phyloP scores from a whole-genome alignment of 2,329 filamentous ascomycete genomes.

The Cryphonectria carpinicola region DNA sequence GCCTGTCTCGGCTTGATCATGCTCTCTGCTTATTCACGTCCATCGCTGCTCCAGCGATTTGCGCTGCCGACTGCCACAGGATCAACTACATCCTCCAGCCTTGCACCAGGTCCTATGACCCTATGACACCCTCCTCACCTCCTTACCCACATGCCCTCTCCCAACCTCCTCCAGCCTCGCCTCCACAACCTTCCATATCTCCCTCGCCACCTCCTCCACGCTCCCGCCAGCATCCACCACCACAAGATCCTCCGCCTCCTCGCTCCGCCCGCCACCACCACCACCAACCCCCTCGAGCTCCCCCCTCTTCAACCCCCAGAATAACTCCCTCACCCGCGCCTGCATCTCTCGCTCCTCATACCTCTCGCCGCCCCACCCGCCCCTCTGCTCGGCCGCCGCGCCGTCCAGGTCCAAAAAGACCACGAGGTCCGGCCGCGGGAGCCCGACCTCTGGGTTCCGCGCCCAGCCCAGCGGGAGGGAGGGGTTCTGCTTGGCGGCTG shows the following conservation, averaged over 20 bases:
- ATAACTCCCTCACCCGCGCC: constrained; percentile 73
- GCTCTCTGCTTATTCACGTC: too few species aligned
- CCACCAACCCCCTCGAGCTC: constrained; percentile 39
- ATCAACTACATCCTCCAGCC: background rate
- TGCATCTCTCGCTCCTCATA: constrained; percentile 90
- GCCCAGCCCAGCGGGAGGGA: constrained; percentile 77
- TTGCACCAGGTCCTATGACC: background rate
- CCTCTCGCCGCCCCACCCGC: constrained; percentile 86
- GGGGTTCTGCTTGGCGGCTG: constrained; percentile 80
- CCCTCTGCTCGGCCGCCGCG: constrained; percentile 71
- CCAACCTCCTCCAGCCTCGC: constrained; percentile 54
- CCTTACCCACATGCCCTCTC: constrained; percentile 46
- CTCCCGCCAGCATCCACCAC: constrained; percentile 58
- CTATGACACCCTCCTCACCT: constrained; percentile 50
- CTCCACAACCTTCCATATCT: constrained; percentile 57
- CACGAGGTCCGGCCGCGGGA: constrained; percentile 85
- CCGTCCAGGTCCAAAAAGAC: constrained; percentile 84
- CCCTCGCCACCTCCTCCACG: constrained; percentile 60
- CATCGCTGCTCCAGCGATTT: background rate
- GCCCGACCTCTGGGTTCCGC: constrained; percentile 78
- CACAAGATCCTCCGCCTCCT: constrained; percentile 57
- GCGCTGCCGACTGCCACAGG: background rate
- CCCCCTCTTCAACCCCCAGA: constrained; percentile 60
- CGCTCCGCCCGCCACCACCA: constrained; percentile 31
- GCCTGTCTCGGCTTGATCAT: background rate